Percentiles rank a stretch among this genome's conserved stretches.
These are phyloP conservation scores for Yarrowia sp. DNA, from an alignment of 805 yeast genomes.

Conservation along the genomic window DNA sequence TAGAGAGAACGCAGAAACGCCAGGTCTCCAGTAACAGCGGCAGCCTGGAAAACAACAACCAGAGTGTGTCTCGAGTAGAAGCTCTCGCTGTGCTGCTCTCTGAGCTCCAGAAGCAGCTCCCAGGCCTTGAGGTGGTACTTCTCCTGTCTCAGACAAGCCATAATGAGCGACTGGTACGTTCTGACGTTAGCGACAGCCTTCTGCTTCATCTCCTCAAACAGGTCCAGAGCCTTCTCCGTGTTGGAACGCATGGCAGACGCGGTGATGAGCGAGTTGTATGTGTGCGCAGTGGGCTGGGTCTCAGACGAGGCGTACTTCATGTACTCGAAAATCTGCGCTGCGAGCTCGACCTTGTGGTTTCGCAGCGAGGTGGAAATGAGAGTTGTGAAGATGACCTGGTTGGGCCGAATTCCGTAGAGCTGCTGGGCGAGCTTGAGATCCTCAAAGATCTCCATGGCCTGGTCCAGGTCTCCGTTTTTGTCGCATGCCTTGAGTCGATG, in stretches of 20 bases:
- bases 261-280: constrained; percentile 21
- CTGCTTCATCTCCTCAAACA: constrained; percentile 14
- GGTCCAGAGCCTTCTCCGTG: constrained; percentile 7
- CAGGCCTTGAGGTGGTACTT: constrained; percentile 21
- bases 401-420: constrained; percentile 2
- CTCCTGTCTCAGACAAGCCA: constrained; percentile 7
- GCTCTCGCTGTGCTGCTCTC: constrained; percentile 15
- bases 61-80: constrained; percentile 13
- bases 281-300: constrained; percentile 22
- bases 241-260: constrained; percentile 10
- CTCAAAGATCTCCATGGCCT: constrained; percentile 9
- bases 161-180: constrained; percentile 9
- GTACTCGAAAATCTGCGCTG: constrained; percentile 22
- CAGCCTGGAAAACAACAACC: constrained; percentile 21
- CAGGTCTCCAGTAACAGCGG: constrained; percentile 19
- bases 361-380: constrained; percentile 5
- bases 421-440: not conserved
- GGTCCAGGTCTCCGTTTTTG: not conserved
- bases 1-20: not conserved
- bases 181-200: not conserved
- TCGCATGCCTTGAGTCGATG: constrained; percentile 25
- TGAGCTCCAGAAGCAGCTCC: constrained; percentile 14
- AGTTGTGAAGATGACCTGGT: constrained; percentile 15
- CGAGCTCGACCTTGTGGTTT: constrained; percentile 23
- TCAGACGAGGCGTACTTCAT: constrained; percentile 12